phyloP scores from a whole-genome alignment of 495 filamentous ascomycete species.

The Penicillium silybi region DNA sequence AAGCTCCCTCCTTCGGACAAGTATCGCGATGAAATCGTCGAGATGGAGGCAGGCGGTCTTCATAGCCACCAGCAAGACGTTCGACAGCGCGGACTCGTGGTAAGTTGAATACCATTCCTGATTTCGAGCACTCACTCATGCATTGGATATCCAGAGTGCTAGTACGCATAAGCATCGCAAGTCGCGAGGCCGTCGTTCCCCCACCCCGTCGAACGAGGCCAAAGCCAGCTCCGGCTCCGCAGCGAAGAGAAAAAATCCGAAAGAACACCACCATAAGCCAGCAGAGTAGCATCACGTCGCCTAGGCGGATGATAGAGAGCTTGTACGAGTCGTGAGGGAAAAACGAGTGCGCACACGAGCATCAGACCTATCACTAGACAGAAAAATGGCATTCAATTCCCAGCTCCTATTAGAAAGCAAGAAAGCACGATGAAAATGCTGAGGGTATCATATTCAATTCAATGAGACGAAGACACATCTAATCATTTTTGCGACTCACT shows the following conservation, averaged over 20 bases:
- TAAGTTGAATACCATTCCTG: not conserved
- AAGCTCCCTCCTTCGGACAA: slow-evolving; percentile 4
- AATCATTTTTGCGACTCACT: slow-evolving; percentile 18
- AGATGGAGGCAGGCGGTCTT: slow-evolving; percentile 6
- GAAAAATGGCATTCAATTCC: not conserved
- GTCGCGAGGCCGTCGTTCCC: slow-evolving; percentile 12
- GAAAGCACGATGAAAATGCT: not conserved
- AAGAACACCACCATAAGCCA: not conserved
- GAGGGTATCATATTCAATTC: slow-evolving; percentile 22
- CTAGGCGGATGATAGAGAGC: not conserved
- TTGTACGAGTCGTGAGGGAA: not conserved
- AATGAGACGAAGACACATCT: not conserved
- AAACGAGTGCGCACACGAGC: not conserved
- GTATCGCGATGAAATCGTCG: slow-evolving; percentile 5
- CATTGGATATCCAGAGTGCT: not conserved
- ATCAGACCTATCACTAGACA: not conserved
- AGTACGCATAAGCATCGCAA: slow-evolving; percentile 2
- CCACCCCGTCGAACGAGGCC: slow-evolving; percentile 12
- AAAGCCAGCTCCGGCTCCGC: slow-evolving; percentile 17
- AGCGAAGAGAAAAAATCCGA: slow-evolving; percentile 7
- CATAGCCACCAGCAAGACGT: not conserved
- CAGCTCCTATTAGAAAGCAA: not conserved
- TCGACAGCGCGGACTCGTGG: not conserved
- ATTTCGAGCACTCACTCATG: not conserved
- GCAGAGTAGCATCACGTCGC: not conserved